phyloP scores from a whole-genome alignment of 495 filamentous ascomycete genomes.

The Penicillium cosmopolitanum region DNA sequence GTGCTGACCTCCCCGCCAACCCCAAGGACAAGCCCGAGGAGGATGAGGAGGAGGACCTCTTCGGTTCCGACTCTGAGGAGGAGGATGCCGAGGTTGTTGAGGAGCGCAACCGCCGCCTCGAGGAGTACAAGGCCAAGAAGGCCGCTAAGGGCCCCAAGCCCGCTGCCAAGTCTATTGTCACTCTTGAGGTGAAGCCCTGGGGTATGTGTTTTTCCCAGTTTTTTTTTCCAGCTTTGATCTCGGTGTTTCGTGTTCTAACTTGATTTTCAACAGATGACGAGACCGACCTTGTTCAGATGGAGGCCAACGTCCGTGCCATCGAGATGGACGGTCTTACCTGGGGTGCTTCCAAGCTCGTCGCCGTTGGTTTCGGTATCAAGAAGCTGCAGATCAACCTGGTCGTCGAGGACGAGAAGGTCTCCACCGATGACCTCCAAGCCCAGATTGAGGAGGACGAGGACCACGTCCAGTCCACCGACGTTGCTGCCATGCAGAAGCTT shows the following conservation, averaged over 20 bases:
- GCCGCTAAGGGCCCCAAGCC: slow-evolving; percentile 79
- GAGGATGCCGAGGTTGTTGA: slow-evolving; percentile 79
- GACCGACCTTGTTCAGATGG: slow-evolving; percentile 83
- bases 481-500: slow-evolving; percentile 91
- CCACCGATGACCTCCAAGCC: slow-evolving; percentile 82
- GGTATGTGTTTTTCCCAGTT: slow-evolving; percentile 65
- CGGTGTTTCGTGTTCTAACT: slow-evolving; percentile 31
- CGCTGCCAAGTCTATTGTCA: slow-evolving; percentile 93
- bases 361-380: slow-evolving; percentile 97
- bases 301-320: slow-evolving; percentile 81
- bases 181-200: slow-evolving; percentile 97
- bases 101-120: slow-evolving; percentile 84
- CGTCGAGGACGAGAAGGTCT: slow-evolving; percentile 96
- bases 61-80: slow-evolving; percentile 91
- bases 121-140: slow-evolving; percentile 97
- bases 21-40: slow-evolving; percentile 81
- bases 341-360: slow-evolving; percentile 88
- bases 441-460: slow-evolving; percentile 91
- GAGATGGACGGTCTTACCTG: slow-evolving; percentile 94
- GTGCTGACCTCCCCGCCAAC: slow-evolving; percentile 71
- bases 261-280: slow-evolving; percentile 71
- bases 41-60: slow-evolving; percentile 81
- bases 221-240: background rate
- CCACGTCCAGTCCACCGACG: slow-evolving; percentile 93
- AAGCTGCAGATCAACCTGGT: slow-evolving; percentile 99